Evolutionary conservation across 225 moss, liverwort and hornwort species (phyloP), one percentile per base, ranked within the genome.

Genomic region (Physcomitrium patens): DNA sequence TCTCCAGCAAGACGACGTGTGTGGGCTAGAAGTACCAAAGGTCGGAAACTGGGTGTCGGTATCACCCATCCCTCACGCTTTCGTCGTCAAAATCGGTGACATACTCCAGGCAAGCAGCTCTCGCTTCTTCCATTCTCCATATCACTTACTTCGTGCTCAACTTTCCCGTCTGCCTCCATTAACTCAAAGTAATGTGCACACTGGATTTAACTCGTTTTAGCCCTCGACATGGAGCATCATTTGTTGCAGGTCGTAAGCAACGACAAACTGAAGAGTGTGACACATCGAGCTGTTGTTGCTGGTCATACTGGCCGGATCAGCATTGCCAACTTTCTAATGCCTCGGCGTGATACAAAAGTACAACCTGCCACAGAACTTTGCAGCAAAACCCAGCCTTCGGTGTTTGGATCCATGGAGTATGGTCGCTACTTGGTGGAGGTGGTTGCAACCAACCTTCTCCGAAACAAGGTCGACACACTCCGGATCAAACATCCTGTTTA

Each of bases 21-120:
- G 45, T 20, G 63, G 65, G 44, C 7, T 74, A 0, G 19, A 74
- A 74, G 65, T 74, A 1, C 0, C 45, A 2, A 44, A 8, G n/a
- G 43, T 55, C 3, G n/a, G 1, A 1, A 13, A 20, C 3, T 55
- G 26, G 55, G 45, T 56, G 8, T 37, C n/a, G 0, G 55, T 74
- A 12, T 43, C n/a, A 0, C 65, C 45, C 43, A 54, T 74, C 2
- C 24, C 65, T 65, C 55, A 55, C 0, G 45, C 45, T 17, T 65
- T 74, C 0, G 45, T 74, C 12, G 24, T 74, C 65, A 74, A 65
- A 0, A 24, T 74, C 3, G 74, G 65, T 1, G 65, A 74, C 37
- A 53, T 64, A 11, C 14, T 65, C 1, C 45, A 65, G n/a, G 54
- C 1, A 60, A 60, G 31, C 4, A 4, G 31, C 31, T 37, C 7